Evolutionary conservation across 192 early-diverging fungal species (phyloP).

Genomic region (Oehlia diaphana): DNA sequence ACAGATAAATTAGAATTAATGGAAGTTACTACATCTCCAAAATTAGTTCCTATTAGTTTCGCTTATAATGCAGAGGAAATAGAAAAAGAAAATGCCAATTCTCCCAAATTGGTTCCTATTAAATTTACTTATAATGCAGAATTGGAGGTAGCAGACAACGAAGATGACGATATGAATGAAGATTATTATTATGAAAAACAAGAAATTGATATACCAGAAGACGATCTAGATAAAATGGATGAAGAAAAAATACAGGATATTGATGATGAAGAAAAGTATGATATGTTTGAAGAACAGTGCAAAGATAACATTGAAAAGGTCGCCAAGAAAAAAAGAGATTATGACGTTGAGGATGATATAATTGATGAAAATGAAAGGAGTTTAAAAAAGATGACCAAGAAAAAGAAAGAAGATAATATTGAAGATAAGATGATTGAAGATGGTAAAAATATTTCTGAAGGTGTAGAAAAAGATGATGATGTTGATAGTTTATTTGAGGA

Average conservation of each 20-base stretch:
- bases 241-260: not conserved
- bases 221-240: not conserved
- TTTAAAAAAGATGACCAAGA: not conserved
- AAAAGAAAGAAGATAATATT: not conserved
- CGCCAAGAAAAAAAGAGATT: not conserved
- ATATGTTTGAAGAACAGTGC: not conserved
- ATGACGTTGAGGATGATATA: not conserved
- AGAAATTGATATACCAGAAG: not conserved
- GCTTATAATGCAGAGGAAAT: not conserved
- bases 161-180: not conserved
- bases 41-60: constrained; percentile 7
- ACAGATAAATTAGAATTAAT: constrained; percentile 7
- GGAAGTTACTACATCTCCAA: constrained; percentile 6
- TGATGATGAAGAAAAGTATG: not conserved
- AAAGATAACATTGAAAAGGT: not conserved
- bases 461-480: not conserved
- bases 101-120: not conserved
- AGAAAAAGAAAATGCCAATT: not conserved
- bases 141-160: not conserved
- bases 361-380: not conserved
- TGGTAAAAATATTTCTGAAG: not conserved
- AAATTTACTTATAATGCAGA: not conserved
- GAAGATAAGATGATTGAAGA: not conserved
- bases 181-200: not conserved
- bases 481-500: not conserved